Base-by-base conservation (phyloP, 2,329 filamentous ascomycete genomes). In the Talaromyces atroroseus region DNA sequence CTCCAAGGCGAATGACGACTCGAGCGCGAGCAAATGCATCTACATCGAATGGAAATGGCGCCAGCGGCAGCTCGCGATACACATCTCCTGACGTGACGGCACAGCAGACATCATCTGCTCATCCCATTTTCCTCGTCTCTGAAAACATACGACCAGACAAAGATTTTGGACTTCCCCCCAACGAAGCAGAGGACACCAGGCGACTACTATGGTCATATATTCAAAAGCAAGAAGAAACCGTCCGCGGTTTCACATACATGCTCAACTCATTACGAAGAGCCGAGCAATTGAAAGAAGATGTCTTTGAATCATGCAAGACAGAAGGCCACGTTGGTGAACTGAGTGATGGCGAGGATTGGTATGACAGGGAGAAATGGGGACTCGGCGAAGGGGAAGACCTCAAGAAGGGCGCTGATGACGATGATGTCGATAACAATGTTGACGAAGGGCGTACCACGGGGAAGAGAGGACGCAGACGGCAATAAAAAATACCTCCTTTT, bases 331-430 rank as follows among this genome's bases (percentile, higher is more conserved):
- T 85, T 16, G 82, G 82, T 4, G 83, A 86, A 65, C 80, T 86
- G 82, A 85, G 81, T 53, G 84, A 87, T 63, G 83, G 84, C 1
- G 84, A 87, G 69, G 84, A 87, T 63, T 87, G 84, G 84, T 84
- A 84, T 61, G 84, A 87, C 63, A 73, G 76, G 20, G 80, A 82
- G 55, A 80, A 82, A 63, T 86, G 82, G 83, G 78, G 77, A 0
- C 67, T 86, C n/a, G 65, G 63, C 2, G 71, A 74, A 36, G 78
- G 79, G 1, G 79, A 81, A 45, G 78, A 81, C 57, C 66, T 86
- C 52, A 79, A 80, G 60, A 86, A 86, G 65, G 83, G 83, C 0
- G 80, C 80, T 40, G 80, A 83, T 56, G 77, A 80, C 56, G 83
- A 86, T 62, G 83, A 86, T 60, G 80, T 82, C 32, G 81, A 82